Percentiles rank a stretch among this genome's conserved stretches.
These are phyloP conservation scores for Thalassia testudinum DNA, from an alignment of 116 monocot genomes.

Conservation along the genomic window DNA sequence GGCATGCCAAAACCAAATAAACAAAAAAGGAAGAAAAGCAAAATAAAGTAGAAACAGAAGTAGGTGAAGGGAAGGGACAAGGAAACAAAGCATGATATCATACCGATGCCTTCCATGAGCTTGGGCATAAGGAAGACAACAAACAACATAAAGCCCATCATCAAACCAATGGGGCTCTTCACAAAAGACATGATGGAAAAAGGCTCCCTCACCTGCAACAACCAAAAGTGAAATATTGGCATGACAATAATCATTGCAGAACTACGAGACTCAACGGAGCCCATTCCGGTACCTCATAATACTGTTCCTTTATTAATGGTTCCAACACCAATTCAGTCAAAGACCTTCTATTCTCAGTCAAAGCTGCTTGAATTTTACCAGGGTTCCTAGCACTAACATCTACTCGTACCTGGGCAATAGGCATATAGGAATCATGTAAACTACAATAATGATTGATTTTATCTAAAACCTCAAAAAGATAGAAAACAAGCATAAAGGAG, in stretches of 20 bases:
- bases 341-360: conserved; percentile 67
- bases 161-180: conserved; percentile 94
- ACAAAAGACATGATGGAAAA: conserved; percentile 80
- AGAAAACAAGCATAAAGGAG: conserved; percentile 4
- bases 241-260: background rate
- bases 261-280: background rate
- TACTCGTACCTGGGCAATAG: conserved; percentile 54
- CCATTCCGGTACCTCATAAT: conserved; percentile 55
- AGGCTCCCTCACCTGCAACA: conserved; percentile 75
- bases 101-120: conserved; percentile 89
- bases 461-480: background rate
- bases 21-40: too few relatives aligned
- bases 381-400: conserved; percentile 95
- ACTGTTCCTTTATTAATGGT: conserved; percentile 82
- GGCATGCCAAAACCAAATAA: too few relatives aligned
- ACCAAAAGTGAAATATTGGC: conserved; percentile 1
- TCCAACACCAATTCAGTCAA: conserved; percentile 74
- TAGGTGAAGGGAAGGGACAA: background rate
- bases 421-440: background rate
- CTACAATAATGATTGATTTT: background rate
- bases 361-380: conserved; percentile 86
- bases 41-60: too few relatives aligned
- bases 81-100: background rate
- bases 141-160: conserved; percentile 88
- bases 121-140: conserved; percentile 90